Evolutionary conservation across 352 stramenopile genomes (phyloP).

Genomic region (Globisporangium apiculatum): DNA sequence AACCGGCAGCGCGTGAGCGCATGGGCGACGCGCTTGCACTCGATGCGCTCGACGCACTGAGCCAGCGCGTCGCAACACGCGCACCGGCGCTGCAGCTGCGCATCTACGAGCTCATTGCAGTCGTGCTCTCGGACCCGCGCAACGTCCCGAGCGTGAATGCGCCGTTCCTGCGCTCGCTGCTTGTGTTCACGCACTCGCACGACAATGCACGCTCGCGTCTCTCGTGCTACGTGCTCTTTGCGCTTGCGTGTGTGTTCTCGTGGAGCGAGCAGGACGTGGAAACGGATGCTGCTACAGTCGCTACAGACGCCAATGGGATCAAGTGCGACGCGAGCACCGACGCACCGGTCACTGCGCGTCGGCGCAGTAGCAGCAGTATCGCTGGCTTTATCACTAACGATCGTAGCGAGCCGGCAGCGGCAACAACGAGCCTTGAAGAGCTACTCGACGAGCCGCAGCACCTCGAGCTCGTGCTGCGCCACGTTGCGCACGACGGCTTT

Average conservation of each 20-base stretch:
- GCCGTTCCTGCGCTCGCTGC: slow-evolving; percentile 47
- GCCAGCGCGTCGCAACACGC: slow-evolving; percentile 6
- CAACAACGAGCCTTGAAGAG: slow-evolving; percentile 22
- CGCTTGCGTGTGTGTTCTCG: slow-evolving; percentile 48
- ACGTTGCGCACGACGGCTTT: slow-evolving; percentile 34
- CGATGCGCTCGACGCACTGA: slow-evolving; percentile 30
- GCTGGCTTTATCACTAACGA: no score
- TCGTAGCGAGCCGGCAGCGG: no score
- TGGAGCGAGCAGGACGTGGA: slow-evolving; percentile 29
- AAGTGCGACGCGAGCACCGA: not conserved
- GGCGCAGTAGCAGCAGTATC: no score
- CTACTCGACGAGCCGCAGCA: slow-evolving; percentile 38
- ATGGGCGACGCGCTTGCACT: slow-evolving; percentile 32
- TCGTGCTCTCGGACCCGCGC: slow-evolving; percentile 37
- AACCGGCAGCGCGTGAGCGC: slow-evolving; percentile 21
- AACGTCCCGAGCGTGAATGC: slow-evolving; percentile 38
- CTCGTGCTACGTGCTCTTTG: slow-evolving; percentile 59
- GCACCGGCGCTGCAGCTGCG: slow-evolving; percentile 15
- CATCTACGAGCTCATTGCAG: slow-evolving; percentile 44
- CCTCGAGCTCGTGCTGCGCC: slow-evolving; percentile 38
- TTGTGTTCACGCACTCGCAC: slow-evolving; percentile 31
- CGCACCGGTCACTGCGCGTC: no score
- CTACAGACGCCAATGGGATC: not conserved
- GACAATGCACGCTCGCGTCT: slow-evolving; percentile 12
- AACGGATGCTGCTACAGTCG: not conserved